Percentiles rank a stretch among this genome's conserved stretches.
Conservation (phyloP, 768 basidiomycete species). For the Mycena sanguinolenta region DNA sequence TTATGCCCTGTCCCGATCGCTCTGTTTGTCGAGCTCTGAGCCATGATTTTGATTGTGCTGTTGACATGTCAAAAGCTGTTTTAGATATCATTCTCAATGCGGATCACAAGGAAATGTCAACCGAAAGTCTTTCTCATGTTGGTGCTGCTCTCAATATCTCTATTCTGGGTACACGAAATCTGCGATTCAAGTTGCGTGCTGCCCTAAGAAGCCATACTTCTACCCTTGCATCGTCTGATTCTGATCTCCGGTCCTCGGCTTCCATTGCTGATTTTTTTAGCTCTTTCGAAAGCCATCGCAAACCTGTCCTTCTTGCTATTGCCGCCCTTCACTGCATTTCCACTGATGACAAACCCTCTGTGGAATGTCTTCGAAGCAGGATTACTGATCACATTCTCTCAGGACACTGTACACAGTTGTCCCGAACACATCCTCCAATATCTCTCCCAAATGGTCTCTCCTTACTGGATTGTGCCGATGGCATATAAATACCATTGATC, state of each 20-base stretch:
- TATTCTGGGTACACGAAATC: not conserved
- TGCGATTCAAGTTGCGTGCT: not conserved
- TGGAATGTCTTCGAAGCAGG: not conserved
- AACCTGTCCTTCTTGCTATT: not conserved
- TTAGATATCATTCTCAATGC: not conserved
- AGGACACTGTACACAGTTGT: not conserved
- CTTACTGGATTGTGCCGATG: not conserved
- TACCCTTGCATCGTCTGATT: not conserved
- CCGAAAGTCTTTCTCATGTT: slow-evolving; percentile 1
- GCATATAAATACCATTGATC: slow-evolving; percentile 7
- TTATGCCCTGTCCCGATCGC: not conserved
- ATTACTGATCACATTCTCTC: not conserved
- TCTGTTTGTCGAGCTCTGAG: not conserved
- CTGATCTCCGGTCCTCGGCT: not conserved
- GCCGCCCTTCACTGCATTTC: not conserved
- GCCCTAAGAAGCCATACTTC: not conserved
- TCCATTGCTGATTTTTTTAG: not conserved
- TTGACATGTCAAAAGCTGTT: slow-evolving; percentile 6
- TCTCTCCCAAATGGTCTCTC: not conserved
- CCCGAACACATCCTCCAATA: not conserved
- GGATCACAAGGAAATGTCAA: not conserved
- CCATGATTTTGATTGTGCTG: not conserved
- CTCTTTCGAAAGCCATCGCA: slow-evolving; percentile 1
- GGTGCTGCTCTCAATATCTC: slow-evolving; percentile 2
- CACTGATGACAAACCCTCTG: not conserved